Conservation (phyloP, 306 rosid species). For the Castanopsis chinensis region DNA sequence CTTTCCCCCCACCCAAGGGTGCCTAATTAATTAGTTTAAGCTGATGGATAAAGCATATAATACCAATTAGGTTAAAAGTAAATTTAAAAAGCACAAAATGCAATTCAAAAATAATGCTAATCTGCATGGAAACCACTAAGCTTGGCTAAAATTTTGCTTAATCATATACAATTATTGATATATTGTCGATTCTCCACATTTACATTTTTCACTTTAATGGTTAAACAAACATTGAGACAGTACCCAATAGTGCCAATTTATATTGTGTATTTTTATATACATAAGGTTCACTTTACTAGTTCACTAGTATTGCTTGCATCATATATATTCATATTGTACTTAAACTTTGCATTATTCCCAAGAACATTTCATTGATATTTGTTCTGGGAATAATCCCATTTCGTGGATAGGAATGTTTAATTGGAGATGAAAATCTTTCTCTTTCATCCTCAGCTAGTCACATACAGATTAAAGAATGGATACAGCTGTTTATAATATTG, state of each 20-base stretch:
- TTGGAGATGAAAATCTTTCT: no score
- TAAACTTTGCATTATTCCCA: neutral
- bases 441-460: no score
- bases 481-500: no score
- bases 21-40: neutral
- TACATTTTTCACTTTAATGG: neutral
- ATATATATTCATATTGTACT: neutral
- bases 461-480: no score
- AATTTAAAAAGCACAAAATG: neutral
- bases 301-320: neutral
- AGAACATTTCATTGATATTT: neutral
- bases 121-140: slow-evolving; percentile 25
- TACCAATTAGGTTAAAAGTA: neutral
- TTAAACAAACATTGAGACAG: slow-evolving; percentile 15
- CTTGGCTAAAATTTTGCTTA: neutral
- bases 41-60: neutral
- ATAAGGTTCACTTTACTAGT: neutral
- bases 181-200: slow-evolving; percentile 25
- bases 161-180: slow-evolving; percentile 8
- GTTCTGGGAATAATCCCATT: neutral
- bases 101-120: neutral
- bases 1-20: neutral
- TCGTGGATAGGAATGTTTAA: no score
- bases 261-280: neutral
- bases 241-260: neutral